These are phyloP conservation scores for Cardiospermum halicacabum DNA, from an alignment of 345 rosid species.

Conservation along the genomic window DNA sequence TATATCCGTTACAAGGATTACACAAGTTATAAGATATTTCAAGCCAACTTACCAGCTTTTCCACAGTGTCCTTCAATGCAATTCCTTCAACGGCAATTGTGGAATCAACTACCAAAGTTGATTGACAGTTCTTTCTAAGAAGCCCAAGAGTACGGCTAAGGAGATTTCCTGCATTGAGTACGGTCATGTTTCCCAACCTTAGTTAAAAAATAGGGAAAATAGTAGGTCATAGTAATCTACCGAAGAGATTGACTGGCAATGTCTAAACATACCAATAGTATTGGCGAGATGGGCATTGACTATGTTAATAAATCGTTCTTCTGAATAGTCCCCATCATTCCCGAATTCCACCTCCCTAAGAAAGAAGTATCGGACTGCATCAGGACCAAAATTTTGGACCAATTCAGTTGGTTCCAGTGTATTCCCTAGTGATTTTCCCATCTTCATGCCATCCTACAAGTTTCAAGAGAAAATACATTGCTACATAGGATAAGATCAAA, in stretches of 20 bases:
- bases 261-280: constrained; percentile 57
- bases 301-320: constrained; percentile 71
- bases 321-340: constrained; percentile 93
- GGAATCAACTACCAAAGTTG: constrained; percentile 75
- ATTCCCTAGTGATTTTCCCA: constrained; percentile 95
- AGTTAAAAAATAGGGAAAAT: not conserved
- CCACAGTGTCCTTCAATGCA: constrained; percentile 58
- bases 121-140: constrained; percentile 76
- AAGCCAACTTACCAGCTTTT: constrained; percentile 48
- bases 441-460: constrained; percentile 93
- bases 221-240: not conserved
- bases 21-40: not conserved
- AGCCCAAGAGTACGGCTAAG: constrained; percentile 94
- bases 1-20: not conserved
- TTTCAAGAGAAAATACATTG: constrained; percentile 43
- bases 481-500: constrained; percentile 51
- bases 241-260: not conserved
- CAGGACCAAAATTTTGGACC: constrained; percentile 78
- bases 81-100: constrained; percentile 60
- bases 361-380: constrained; percentile 92
- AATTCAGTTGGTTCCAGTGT: constrained; percentile 82
- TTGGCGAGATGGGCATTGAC: constrained; percentile 98
- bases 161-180: constrained; percentile 66
- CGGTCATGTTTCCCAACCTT: constrained; percentile 5
- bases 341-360: constrained; percentile 91